Evolutionary conservation across 805 yeast species (phyloP).

Genomic region (Candida berthetii): DNA sequence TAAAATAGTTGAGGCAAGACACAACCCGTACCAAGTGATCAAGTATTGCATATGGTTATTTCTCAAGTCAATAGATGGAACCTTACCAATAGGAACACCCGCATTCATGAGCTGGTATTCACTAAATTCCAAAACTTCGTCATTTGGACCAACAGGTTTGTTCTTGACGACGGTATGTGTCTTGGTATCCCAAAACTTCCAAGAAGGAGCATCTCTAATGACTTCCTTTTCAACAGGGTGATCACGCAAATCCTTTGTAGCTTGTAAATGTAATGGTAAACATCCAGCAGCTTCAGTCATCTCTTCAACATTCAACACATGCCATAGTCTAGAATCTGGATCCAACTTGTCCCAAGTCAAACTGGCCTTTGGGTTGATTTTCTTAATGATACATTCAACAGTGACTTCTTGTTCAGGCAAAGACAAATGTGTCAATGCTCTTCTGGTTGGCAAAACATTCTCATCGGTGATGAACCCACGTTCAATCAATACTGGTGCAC

Average conservation of each 20-base stretch:
- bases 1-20: conserved; percentile 65
- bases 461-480: conserved; percentile 89
- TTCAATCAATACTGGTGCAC: conserved; percentile 72
- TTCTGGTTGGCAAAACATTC: conserved; percentile 45
- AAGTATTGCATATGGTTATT: conserved; percentile 91
- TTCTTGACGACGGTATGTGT: conserved; percentile 7
- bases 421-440: conserved; percentile 63
- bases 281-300: conserved; percentile 69
- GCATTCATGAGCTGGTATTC: conserved; percentile 59
- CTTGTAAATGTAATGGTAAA: conserved; percentile 73
- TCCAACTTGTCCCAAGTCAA: conserved; percentile 69
- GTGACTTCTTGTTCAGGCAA: conserved; percentile 59
- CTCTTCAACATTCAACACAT: conserved; percentile 72
- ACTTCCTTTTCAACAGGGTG: conserved; percentile 42
- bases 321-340: conserved; percentile 61
- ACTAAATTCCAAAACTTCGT: conserved; percentile 33
- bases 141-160: conserved; percentile 2
- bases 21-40: conserved; percentile 92
- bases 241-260: conserved; percentile 58
- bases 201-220: conserved; percentile 18
- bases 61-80: conserved; percentile 73
- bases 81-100: conserved; percentile 88
- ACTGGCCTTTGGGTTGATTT: conserved; percentile 55
- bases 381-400: conserved; percentile 68
- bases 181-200: conserved; percentile 19